A percentile compares a stretch with the other conserved stretches of the same genome.
Conservation (phyloP, 257 asterid species). For the Fraxinus americana region DNA sequence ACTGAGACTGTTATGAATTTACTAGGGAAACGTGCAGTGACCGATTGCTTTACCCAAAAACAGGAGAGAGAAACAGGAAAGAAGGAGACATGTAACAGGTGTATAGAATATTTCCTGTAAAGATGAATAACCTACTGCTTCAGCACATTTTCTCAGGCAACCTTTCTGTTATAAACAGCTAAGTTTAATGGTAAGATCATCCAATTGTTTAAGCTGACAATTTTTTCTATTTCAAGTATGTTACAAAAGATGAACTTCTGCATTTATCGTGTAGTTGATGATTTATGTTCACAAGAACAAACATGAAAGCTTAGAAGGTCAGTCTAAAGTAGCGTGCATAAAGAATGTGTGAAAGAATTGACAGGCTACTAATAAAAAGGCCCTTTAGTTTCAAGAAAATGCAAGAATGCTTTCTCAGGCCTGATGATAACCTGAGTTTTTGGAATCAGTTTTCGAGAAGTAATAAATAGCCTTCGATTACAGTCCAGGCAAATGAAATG, state of each 20-base stretch:
- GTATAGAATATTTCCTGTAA: neutral
- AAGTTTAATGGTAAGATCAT: neutral
- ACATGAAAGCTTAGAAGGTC: neutral
- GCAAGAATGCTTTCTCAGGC: neutral
- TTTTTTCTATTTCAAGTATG: neutral
- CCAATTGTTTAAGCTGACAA: neutral
- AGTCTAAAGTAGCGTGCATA: neutral
- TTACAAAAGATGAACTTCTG: neutral
- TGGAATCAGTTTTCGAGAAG: neutral
- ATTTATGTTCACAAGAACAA: neutral
- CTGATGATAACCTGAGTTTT: neutral
- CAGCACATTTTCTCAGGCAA: neutral
- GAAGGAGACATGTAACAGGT: neutral
- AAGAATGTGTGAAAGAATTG: neutral
- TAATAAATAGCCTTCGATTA: neutral
- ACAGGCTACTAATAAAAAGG: neutral
- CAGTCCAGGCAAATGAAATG: neutral
- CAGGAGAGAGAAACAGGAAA: neutral
- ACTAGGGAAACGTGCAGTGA: neutral
- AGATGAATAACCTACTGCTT: neutral
- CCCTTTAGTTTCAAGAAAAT: constrained; percentile 1
- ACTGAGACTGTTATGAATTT: neutral
- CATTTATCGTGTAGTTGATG: neutral
- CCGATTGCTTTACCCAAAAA: neutral
- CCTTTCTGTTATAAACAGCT: neutral